phyloP scores from a whole-genome alignment of 1,139 yeast genomes.

The Candida neerlandica region DNA sequence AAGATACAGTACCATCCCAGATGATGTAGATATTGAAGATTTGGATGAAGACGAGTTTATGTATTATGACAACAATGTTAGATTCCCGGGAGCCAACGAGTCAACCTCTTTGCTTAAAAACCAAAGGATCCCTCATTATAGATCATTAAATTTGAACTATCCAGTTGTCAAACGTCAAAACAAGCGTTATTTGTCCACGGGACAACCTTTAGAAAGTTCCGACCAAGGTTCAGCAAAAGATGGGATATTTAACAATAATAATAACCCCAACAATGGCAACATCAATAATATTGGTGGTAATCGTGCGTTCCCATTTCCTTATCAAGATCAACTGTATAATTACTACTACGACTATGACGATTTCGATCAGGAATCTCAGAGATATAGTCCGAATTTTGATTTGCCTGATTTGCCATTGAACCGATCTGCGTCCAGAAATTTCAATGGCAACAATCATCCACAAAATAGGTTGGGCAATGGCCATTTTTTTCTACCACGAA shows the following conservation, averaged over 20 bases:
- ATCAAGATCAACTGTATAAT: slow-evolving; percentile 36
- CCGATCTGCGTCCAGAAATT: slow-evolving; percentile 12
- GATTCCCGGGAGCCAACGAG: slow-evolving; percentile 26
- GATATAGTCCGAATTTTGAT: slow-evolving; percentile 21
- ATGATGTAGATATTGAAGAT: slow-evolving; percentile 67
- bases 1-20: slow-evolving; percentile 71
- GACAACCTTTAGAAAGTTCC: slow-evolving; percentile 24
- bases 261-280: slow-evolving; percentile 23
- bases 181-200: slow-evolving; percentile 43
- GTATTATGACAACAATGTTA: slow-evolving; percentile 41
- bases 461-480: slow-evolving; percentile 16
- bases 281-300: slow-evolving; percentile 22
- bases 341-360: slow-evolving; percentile 46
- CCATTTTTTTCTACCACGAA: slow-evolving; percentile 36
- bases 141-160: slow-evolving; percentile 43
- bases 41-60: slow-evolving; percentile 56
- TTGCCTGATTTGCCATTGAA: slow-evolving; percentile 18
- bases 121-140: slow-evolving; percentile 44
- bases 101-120: slow-evolving; percentile 33
- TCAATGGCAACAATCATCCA: slow-evolving; percentile 11
- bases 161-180: slow-evolving; percentile 30
- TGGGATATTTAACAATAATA: slow-evolving; percentile 4
- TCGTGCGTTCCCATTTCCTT: slow-evolving; percentile 56
- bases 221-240: slow-evolving; percentile 14
- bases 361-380: slow-evolving; percentile 38